Evolutionary conservation across 305 asterid genomes (phyloP).

Genomic region (Solanum aculeatissimum): DNA sequence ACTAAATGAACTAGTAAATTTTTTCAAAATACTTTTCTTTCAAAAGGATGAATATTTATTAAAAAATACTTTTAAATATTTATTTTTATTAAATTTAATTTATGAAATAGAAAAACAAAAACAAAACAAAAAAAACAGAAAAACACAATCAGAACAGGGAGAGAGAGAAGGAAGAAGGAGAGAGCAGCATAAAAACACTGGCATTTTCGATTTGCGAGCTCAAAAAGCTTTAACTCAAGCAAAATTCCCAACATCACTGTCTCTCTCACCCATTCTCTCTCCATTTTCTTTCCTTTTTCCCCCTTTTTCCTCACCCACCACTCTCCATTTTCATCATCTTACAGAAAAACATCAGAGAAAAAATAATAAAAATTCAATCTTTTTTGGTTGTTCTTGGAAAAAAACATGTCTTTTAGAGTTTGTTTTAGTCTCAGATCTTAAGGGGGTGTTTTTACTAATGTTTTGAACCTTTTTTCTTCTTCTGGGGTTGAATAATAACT

Average conservation of each 20-base stretch:
- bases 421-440: conserved; percentile 3
- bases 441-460: background rate
- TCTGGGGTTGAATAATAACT: background rate
- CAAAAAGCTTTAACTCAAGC: background rate
- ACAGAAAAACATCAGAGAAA: background rate
- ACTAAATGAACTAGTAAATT: background rate
- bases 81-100: background rate
- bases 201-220: conserved; percentile 36
- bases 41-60: background rate
- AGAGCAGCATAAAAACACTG: conserved; percentile 25
- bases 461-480: background rate
- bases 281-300: background rate
- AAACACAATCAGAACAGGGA: conserved; percentile 6
- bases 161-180: background rate
- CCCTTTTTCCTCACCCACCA: conserved; percentile 9
- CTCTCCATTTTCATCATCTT: background rate
- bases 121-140: conserved; percentile 13
- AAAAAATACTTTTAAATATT: background rate
- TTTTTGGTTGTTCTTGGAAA: background rate
- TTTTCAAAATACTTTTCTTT: background rate
- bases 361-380: background rate
- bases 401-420: background rate
- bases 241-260: background rate
- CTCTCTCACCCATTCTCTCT: background rate
- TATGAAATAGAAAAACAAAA: too few species aligned